phyloP scores from a whole-genome alignment of 2,329 filamentous ascomycete species.

The Magnaporthiopsis incrustans region DNA sequence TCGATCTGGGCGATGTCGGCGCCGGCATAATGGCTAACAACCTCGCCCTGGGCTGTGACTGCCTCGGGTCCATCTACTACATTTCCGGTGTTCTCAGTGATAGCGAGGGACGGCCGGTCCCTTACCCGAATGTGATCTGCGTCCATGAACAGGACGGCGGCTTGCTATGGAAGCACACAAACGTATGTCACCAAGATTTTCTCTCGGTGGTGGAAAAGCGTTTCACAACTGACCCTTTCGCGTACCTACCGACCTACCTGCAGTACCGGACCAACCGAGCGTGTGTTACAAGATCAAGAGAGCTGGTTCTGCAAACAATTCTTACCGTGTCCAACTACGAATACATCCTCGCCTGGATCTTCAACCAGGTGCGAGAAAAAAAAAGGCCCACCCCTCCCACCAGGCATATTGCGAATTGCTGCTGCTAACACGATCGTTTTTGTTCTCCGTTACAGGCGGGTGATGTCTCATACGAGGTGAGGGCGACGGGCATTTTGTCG shows the following conservation, averaged over 20 bases:
- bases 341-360: slow-evolving; percentile 45
- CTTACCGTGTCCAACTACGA: slow-evolving; percentile 66
- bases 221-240: too few relatives aligned
- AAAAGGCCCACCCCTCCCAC: too few relatives aligned
- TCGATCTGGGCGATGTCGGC: slow-evolving; percentile 64
- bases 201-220: too few relatives aligned
- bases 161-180: slow-evolving; percentile 64
- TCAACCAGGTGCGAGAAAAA: slow-evolving; percentile 37
- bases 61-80: slow-evolving; percentile 59
- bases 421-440: too few relatives aligned
- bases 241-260: too few relatives aligned
- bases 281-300: slow-evolving; percentile 50
- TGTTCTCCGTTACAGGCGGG: slow-evolving; percentile 30
- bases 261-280: slow-evolving; percentile 49
- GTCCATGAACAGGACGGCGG: slow-evolving; percentile 65
- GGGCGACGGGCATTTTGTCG: slow-evolving; percentile 59
- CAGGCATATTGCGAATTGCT: too few relatives aligned
- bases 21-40: slow-evolving; percentile 62
- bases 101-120: slow-evolving; percentile 40
- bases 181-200: slow-evolving; percentile 21
- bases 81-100: slow-evolving; percentile 50
- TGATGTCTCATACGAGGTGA: slow-evolving; percentile 51
- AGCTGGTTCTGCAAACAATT: slow-evolving; percentile 61
- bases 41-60: slow-evolving; percentile 63
- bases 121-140: slow-evolving; percentile 49